These are phyloP conservation scores for Nothophaeocryptopus gaeumannii DNA, from an alignment of 2,329 filamentous ascomycete species.

Conservation along the genomic window DNA sequence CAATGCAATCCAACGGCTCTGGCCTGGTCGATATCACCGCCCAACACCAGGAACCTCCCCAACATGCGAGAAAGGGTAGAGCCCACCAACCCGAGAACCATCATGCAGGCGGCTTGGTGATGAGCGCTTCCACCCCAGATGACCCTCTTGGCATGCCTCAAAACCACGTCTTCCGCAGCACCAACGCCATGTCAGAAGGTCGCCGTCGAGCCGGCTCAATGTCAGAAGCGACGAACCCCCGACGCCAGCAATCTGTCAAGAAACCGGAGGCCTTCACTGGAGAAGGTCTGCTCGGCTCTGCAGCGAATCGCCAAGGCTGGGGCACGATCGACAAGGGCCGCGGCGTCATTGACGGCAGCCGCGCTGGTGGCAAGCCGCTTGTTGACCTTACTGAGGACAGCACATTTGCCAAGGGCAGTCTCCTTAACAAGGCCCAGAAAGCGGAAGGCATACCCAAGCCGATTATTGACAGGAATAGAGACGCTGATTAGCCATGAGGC, in stretches of 20 bases:
- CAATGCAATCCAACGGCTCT: constrained; percentile 1
- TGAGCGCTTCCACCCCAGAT: constrained; percentile 13
- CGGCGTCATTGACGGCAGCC: constrained; percentile 46
- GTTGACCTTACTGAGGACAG: constrained; percentile 43
- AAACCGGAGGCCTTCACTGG: constrained; percentile 42
- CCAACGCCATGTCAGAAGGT: constrained; percentile 13
- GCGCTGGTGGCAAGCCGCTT: constrained; percentile 44
- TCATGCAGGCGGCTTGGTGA: constrained; percentile 10
- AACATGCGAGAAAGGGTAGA: constrained; percentile 18
- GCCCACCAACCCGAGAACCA: constrained; percentile 13
- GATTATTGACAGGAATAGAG: constrained; percentile 39
- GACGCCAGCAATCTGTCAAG: constrained; percentile 2
- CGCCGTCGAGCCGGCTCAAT: constrained; percentile 8
- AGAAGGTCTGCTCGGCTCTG: constrained; percentile 41
- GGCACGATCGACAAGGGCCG: constrained; percentile 39
- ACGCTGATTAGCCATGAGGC: constrained; percentile 4
- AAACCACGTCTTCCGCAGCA: constrained; percentile 15
- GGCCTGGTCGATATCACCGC: constrained; percentile 16
- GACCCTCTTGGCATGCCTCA: constrained; percentile 18
- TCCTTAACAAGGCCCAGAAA: constrained; percentile 45
- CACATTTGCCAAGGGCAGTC: constrained; percentile 47
- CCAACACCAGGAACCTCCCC: constrained; percentile 20
- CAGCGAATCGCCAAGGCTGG: constrained; percentile 40
- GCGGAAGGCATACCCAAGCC: constrained; percentile 32
- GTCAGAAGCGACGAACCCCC: constrained; percentile 6